These are phyloP conservation scores for Chlorella sp. DNA, from an alignment of 139 green algal species.

Conservation along the genomic window DNA sequence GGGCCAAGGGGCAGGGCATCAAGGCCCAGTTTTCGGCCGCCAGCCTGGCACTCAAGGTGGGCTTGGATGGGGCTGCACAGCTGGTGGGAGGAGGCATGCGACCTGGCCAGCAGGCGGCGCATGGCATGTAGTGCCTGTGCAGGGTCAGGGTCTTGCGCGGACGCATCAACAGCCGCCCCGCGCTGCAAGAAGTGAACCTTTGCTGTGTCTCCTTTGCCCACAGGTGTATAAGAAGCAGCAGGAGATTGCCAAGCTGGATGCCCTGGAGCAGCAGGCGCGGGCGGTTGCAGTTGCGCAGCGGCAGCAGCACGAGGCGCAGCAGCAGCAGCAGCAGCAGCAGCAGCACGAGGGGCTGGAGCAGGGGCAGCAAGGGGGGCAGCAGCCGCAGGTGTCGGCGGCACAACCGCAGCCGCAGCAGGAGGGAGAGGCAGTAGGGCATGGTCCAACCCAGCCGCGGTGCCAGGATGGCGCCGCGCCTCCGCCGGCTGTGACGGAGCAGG, in stretches of 20 bases:
- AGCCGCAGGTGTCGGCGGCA: too few relatives aligned
- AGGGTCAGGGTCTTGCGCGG: too few relatives aligned
- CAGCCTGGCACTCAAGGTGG: slow-evolving; percentile 69
- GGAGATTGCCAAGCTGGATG: slow-evolving; percentile 64
- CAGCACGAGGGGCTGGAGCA: neutral
- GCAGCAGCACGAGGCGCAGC: slow-evolving; percentile 20
- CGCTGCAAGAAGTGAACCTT: too few relatives aligned
- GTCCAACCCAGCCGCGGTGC: neutral
- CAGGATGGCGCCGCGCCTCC: neutral
- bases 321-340: neutral
- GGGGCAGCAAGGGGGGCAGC: too few relatives aligned
- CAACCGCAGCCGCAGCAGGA: slow-evolving; percentile 22
- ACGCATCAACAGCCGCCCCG: too few relatives aligned
- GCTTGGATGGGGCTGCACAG: neutral
- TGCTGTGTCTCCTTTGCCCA: too few relatives aligned
- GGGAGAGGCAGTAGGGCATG: neutral
- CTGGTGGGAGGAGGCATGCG: too few relatives aligned
- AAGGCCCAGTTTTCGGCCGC: slow-evolving; percentile 66
- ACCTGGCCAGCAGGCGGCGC: too few relatives aligned
- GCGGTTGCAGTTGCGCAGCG: neutral
- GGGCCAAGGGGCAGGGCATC: slow-evolving; percentile 66
- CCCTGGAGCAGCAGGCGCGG: slow-evolving; percentile 33
- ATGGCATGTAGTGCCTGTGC: too few relatives aligned
- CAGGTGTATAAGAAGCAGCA: slow-evolving; percentile 70
- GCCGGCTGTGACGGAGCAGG: neutral